Base-by-base conservation (phyloP, 192 early-diverging fungal species). In the Thamnidium elegans region DNA sequence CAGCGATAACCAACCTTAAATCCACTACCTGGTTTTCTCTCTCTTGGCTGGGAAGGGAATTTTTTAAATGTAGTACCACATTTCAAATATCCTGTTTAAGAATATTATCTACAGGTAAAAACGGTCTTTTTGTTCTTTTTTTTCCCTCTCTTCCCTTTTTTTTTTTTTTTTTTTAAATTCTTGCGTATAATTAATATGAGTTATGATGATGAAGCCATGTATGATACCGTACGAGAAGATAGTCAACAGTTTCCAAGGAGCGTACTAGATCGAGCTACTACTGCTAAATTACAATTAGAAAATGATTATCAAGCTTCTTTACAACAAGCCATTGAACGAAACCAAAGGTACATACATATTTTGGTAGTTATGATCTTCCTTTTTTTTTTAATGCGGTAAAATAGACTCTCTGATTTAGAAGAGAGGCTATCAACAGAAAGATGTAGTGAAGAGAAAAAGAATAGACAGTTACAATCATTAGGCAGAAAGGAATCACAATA, bases 401-500 rank as follows among this genome's bases (percentile, higher is more conserved):
- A 26, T 55, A 89, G 92, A 46, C 82, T 89, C 54, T 73, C 80
- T 68, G 92, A 96, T 14, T 79, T 92, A 23, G 93, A 97, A 77
- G 74, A 84, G 59, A 85, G 82, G 54, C 76, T 96, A 5, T 69
- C 78, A 51, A 78, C 75, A 3, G 92, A 96, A 64, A 73, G 76
- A 42, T 87, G 90, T 63, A 90, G 89, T 20, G 91, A 92, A 43
- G 96, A 97, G 66, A 86, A 90, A 70, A 94, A 92, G 75, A 80
- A 86, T 53, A 80, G 94, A 50, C 92, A 95, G 76, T 65, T 96
- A 69, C 72, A 72, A 21, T 81, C 81, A 13, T 80, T 93, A 9
- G 92, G 92, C 2, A 74, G 87, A 52, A 95, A 94, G 68, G 97
- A 99, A 71, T 91, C 92, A 31, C 90, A 95, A 62, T 99, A 94